Conservation (phyloP, 441 rosid species). For the Populus tomentosa region DNA sequence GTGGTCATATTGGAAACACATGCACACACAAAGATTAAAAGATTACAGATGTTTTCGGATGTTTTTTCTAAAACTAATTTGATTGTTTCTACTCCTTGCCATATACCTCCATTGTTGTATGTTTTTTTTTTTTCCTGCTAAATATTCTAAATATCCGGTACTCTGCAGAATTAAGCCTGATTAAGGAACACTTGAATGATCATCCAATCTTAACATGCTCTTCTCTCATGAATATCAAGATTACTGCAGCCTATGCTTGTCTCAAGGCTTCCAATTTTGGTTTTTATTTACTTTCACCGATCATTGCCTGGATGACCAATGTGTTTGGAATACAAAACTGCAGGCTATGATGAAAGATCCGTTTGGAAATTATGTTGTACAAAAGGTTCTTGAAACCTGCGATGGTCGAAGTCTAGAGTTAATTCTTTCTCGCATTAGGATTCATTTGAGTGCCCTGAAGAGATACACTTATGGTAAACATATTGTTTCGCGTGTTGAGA, state of each 20-base stretch:
- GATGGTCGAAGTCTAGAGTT: conserved; percentile 70
- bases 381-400: conserved; percentile 92
- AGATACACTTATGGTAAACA: conserved; percentile 91
- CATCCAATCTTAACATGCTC: not conserved
- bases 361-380: conserved; percentile 93
- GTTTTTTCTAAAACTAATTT: too few species aligned
- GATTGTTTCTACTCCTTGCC: not conserved
- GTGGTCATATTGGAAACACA: not conserved
- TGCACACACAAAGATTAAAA: not conserved
- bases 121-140: too few species aligned
- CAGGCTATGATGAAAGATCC: conserved; percentile 99
- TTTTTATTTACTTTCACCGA: not conserved
- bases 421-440: conserved; percentile 80
- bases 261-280: not conserved
- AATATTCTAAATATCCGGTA: too few species aligned
- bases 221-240: not conserved
- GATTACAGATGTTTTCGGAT: too few species aligned
- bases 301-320: not conserved
- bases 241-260: not conserved
- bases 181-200: not conserved
- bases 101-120: not conserved
- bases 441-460: conserved; percentile 80
- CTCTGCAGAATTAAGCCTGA: too few species aligned
- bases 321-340: conserved; percentile 20
- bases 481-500: conserved; percentile 89